Conservation (phyloP, 2,329 filamentous ascomycete genomes). For the Fusarium tuaranense region DNA sequence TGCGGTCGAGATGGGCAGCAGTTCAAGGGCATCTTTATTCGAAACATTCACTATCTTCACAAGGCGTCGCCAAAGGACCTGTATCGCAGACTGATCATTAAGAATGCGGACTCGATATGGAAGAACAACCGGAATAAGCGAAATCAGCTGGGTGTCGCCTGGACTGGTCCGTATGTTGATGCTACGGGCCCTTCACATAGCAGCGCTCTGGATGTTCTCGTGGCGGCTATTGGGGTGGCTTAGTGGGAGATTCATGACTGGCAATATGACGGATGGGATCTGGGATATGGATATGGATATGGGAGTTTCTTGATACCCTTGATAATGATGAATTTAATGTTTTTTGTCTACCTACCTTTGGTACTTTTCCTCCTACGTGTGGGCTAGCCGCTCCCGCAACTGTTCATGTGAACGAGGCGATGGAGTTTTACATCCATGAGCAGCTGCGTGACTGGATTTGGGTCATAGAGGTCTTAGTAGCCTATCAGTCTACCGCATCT, state of each 20-base stretch:
- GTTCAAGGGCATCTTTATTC: slow-evolving; percentile 79
- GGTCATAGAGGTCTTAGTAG: neutral
- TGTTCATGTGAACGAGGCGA: neutral
- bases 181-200: slow-evolving; percentile 71
- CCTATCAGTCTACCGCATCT: neutral
- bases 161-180: slow-evolving; percentile 69
- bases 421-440: neutral
- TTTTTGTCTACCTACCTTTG: neutral
- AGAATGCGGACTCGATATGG: slow-evolving; percentile 77
- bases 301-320: neutral
- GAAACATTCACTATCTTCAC: slow-evolving; percentile 72
- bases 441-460: neutral
- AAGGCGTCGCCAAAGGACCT: slow-evolving; percentile 59
- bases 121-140: slow-evolving; percentile 62
- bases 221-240: slow-evolving; percentile 66
- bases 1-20: slow-evolving; percentile 66
- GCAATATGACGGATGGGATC: slow-evolving; percentile 2
- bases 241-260: slow-evolving; percentile 35
- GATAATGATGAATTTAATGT: neutral
- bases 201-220: slow-evolving; percentile 74
- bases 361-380: neutral
- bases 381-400: neutral
- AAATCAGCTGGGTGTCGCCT: slow-evolving; percentile 70
- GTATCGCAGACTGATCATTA: slow-evolving; percentile 67
- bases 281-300: slow-evolving; percentile 16